A percentile compares a stretch with the other conserved stretches of the same genome.
phyloP scores from a whole-genome alignment of 1,284 basidiomycete genomes.

The Ustilago shanxiensis region DNA sequence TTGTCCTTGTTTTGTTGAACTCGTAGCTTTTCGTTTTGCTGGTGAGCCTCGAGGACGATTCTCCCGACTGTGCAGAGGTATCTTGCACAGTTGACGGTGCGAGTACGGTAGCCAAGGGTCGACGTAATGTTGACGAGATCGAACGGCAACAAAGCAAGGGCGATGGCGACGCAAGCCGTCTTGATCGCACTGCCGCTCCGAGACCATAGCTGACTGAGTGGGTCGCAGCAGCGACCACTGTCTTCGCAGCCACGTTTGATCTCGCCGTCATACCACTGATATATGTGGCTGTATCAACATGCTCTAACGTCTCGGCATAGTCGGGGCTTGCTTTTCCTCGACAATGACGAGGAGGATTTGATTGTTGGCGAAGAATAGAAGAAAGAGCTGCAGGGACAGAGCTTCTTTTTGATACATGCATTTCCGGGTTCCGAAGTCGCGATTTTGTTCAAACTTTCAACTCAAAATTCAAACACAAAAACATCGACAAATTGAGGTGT shows the following conservation, averaged over 20 bases:
- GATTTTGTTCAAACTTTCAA: neutral
- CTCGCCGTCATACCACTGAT: slow-evolving; percentile 9
- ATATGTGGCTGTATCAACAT: neutral
- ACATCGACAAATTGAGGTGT: no score
- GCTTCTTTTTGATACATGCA: neutral
- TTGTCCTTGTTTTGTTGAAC: neutral
- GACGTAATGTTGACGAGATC: neutral
- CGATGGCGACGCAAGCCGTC: neutral
- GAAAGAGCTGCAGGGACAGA: neutral
- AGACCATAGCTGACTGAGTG: neutral
- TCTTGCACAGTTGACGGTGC: neutral
- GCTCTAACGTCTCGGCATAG: neutral
- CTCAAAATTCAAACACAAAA: neutral
- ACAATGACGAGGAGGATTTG: neutral
- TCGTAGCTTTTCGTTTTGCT: neutral
- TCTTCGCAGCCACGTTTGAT: slow-evolving; percentile 1
- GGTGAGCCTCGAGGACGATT: neutral
- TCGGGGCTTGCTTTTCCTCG: neutral
- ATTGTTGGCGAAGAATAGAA: neutral
- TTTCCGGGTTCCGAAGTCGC: neutral
- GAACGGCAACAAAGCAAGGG: neutral
- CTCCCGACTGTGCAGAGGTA: no score
- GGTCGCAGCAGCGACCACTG: slow-evolving; percentile 12
- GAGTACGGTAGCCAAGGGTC: neutral
- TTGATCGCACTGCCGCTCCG: neutral